Evolutionary conservation across 306 rosid species (phyloP).

Genomic region (Acacia confusa): DNA sequence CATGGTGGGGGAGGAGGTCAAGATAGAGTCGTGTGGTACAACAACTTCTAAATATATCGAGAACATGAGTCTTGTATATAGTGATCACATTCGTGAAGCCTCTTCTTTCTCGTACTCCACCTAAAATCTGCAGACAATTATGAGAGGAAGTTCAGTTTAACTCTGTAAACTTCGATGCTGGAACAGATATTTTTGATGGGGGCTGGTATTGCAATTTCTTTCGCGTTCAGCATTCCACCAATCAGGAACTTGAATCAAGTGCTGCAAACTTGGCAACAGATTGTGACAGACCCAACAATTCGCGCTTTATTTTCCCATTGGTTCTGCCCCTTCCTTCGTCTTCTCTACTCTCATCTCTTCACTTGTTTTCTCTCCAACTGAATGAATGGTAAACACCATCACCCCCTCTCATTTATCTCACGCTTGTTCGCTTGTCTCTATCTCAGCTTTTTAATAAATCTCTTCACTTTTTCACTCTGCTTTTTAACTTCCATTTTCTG

Average conservation of each 20-base stretch:
- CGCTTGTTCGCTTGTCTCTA: no score
- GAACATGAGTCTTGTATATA: no score
- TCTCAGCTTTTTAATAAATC: background rate
- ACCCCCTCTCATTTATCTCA: no score
- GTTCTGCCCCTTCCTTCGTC: background rate
- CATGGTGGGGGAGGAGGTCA: background rate
- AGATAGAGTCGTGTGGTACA: no score
- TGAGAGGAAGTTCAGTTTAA: no score
- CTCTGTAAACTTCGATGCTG: background rate
- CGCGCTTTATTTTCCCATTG: background rate
- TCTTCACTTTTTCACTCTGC: no score
- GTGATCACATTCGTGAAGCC: no score
- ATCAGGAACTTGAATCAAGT: background rate
- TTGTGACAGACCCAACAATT: background rate
- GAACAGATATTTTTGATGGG: background rate
- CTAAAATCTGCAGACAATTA: no score
- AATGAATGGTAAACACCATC: no score
- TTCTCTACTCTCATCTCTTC: background rate
- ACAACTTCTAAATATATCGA: no score
- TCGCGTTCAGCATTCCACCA: background rate
- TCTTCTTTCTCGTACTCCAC: no score
- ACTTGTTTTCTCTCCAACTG: background rate
- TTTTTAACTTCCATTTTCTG: background rate
- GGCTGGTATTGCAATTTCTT: background rate
- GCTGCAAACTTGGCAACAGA: background rate